phyloP scores from a whole-genome alignment of 2,329 filamentous ascomycete species.

The Aspergillus sp. region DNA sequence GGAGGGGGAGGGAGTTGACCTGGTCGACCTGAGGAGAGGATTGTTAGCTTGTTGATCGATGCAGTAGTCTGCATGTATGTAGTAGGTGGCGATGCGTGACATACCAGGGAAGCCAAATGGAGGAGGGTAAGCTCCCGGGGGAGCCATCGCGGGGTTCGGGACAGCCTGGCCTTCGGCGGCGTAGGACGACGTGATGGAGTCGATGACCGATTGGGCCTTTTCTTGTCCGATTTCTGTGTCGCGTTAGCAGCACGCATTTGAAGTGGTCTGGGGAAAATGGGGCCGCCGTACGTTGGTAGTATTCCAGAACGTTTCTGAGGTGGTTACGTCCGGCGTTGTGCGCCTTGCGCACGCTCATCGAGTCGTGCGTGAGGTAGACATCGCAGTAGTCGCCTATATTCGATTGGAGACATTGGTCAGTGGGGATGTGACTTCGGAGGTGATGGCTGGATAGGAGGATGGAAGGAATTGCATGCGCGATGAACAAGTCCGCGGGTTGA shows the following conservation, averaged over 20 bases:
- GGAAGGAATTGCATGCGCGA: neutral
- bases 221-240: conserved; percentile 88
- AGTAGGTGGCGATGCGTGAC: conserved; percentile 14
- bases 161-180: conserved; percentile 87
- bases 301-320: conserved; percentile 94
- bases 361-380: conserved; percentile 99
- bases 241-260: neutral
- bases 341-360: conserved; percentile 98
- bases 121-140: conserved; percentile 50
- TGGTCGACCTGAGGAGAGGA: conserved; percentile 28
- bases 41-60: conserved; percentile 2
- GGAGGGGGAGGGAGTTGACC: conserved; percentile 58
- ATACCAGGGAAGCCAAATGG: conserved; percentile 66
- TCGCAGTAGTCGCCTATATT: conserved; percentile 87
- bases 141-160: conserved; percentile 81
- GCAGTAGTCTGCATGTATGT: neutral
- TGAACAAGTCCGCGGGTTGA: neutral
- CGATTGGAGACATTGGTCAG: conserved; percentile 9
- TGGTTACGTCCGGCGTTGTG: conserved; percentile 98
- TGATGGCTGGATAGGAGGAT: neutral
- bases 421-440: conserved; percentile 1
- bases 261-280: neutral
- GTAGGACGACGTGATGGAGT: conserved; percentile 95
- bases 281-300: conserved; percentile 76
- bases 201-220: conserved; percentile 97